Conservation (phyloP, 257 asterid species). For the Phtheirospermum japonicum region DNA sequence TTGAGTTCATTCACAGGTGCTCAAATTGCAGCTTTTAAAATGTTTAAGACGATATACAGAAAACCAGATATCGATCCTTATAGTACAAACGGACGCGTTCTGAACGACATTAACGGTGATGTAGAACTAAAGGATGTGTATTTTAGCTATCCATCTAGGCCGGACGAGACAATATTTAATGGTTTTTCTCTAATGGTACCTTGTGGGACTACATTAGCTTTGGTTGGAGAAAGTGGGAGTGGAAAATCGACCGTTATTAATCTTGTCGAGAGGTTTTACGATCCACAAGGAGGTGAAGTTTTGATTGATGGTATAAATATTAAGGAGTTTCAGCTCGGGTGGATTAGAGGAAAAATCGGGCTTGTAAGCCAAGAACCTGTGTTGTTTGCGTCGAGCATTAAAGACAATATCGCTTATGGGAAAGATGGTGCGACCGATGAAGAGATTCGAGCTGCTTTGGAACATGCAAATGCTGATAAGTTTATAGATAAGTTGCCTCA, state of each 20-base stretch:
- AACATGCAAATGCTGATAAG: constrained; percentile 42
- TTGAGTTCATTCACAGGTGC: constrained; percentile 49
- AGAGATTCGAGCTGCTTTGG: constrained; percentile 38
- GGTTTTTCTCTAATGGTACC: constrained; percentile 38
- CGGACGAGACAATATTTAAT: constrained; percentile 33
- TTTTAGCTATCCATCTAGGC: constrained; percentile 54
- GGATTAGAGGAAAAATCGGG: constrained; percentile 56
- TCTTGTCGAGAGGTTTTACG: constrained; percentile 56
- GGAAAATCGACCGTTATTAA: constrained; percentile 55
- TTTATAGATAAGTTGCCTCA: constrained; percentile 44
- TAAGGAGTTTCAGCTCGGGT: constrained; percentile 45
- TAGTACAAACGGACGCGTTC: constrained; percentile 29
- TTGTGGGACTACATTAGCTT: constrained; percentile 43
- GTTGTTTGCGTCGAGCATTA: constrained; percentile 39
- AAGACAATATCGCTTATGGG: constrained; percentile 48
- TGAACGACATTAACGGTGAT: constrained; percentile 38
- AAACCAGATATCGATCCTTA: constrained; percentile 51
- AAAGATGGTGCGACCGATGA: constrained; percentile 36
- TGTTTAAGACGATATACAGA: constrained; percentile 38
- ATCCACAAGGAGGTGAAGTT: constrained; percentile 53
- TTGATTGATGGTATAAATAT: constrained; percentile 47
- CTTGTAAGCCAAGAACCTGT: constrained; percentile 62
- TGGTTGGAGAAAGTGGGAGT: constrained; percentile 59
- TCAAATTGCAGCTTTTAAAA: constrained; percentile 47
- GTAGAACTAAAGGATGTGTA: constrained; percentile 44